Evolutionary conservation across 23 red algal species (phyloP).

Genomic region (Agarophyton chilense): DNA sequence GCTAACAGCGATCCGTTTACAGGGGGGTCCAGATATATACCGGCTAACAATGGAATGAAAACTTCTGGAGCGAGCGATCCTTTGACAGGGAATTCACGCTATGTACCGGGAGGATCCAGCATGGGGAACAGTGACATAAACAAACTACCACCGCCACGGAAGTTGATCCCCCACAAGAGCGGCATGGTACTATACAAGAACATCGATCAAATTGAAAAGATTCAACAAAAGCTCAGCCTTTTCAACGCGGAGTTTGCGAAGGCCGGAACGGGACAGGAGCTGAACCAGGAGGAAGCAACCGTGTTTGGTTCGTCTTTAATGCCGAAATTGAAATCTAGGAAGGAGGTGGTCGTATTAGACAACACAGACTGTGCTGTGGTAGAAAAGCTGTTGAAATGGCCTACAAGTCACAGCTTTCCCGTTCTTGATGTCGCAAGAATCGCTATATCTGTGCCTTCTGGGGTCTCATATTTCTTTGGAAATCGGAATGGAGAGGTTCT

Average conservation of each 20-base stretch:
- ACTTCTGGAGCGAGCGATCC: slow-evolving; percentile 20
- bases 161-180: slow-evolving; percentile 70
- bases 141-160: slow-evolving; percentile 67
- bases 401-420: slow-evolving; percentile 68
- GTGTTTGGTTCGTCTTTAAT: slow-evolving; percentile 59
- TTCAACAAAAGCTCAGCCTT: slow-evolving; percentile 64
- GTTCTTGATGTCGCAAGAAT: slow-evolving; percentile 84
- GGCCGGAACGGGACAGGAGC: slow-evolving; percentile 14
- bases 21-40: slow-evolving; percentile 44
- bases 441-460: slow-evolving; percentile 76
- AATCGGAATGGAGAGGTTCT: slow-evolving; percentile 59
- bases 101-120: slow-evolving; percentile 55
- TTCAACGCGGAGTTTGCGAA: slow-evolving; percentile 59
- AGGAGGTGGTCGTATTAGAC: slow-evolving; percentile 44
- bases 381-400: slow-evolving; percentile 80
- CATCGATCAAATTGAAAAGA: slow-evolving; percentile 67
- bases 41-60: background rate
- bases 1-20: slow-evolving; percentile 48
- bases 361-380: slow-evolving; percentile 73
- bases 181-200: slow-evolving; percentile 63
- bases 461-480: slow-evolving; percentile 78
- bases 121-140: background rate
- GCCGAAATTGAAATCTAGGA: slow-evolving; percentile 54
- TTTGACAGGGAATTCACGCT: slow-evolving; percentile 56
- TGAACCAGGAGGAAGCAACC: slow-evolving; percentile 55